phyloP scores from a whole-genome alignment of 2,329 filamentous ascomycete species.

The Ceratocystiopsis sp. region DNA sequence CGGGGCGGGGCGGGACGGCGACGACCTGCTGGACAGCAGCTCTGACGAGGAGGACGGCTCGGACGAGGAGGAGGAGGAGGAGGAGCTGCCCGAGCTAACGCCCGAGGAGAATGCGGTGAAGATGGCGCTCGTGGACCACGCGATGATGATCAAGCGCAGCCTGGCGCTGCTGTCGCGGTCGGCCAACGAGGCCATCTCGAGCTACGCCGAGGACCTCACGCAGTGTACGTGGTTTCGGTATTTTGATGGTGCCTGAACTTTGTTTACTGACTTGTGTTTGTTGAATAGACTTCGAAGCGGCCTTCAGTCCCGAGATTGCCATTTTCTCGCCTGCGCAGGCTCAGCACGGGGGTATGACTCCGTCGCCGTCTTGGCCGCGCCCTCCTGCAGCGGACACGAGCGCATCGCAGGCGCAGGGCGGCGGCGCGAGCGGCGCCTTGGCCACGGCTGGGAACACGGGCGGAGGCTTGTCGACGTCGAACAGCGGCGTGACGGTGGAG shows the following conservation, averaged over 20 bases:
- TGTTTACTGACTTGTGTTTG: not conserved
- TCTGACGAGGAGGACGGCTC: conserved; percentile 27
- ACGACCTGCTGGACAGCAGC: conserved; percentile 22
- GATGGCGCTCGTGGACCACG: conserved; percentile 77
- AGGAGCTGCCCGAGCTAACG: conserved; percentile 28
- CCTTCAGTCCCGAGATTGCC: conserved; percentile 48
- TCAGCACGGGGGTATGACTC: conserved; percentile 22
- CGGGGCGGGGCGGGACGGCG: conserved; percentile 22
- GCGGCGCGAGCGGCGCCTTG: conserved; percentile 10
- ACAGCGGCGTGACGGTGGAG: conserved; percentile 14
- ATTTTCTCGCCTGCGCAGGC: conserved; percentile 33
- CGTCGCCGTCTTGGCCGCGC: conserved; percentile 30
- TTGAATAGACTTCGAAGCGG: conserved; percentile 38
- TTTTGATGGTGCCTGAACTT: not conserved
- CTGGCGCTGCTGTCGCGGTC: conserved; percentile 50
- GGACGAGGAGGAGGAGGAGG: conserved; percentile 22
- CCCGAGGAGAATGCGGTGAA: conserved; percentile 63
- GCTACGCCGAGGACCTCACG: conserved; percentile 41
- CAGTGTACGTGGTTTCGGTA: conserved; percentile 35
- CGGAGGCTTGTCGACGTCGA: conserved; percentile 5
- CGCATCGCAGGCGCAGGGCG: conserved; percentile 14
- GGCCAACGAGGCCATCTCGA: conserved; percentile 39
- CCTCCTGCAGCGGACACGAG: conserved; percentile 24
- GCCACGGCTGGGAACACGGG: conserved; percentile 19
- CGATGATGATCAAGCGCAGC: conserved; percentile 71